Conservation (phyloP, 345 rosid genomes). For the Sisymbrium irio region DNA sequence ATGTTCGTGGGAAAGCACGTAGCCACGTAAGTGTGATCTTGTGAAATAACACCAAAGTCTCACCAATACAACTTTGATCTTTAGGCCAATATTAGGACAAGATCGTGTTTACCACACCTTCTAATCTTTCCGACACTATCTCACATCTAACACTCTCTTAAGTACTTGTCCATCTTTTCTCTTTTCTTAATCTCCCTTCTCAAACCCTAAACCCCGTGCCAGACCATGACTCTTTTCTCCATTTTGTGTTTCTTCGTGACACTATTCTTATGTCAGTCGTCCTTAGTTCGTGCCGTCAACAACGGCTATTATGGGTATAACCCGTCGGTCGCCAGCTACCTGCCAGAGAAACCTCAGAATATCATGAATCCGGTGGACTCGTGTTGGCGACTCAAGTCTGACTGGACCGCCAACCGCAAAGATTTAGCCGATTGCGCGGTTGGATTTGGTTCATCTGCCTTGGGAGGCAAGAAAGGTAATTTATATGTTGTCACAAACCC, state of each 20-base stretch:
- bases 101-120: slow-evolving; percentile 38
- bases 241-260: slow-evolving; percentile 1
- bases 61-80: slow-evolving; percentile 33
- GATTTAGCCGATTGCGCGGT: slow-evolving; percentile 67
- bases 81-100: slow-evolving; percentile 25
- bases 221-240: slow-evolving; percentile 16
- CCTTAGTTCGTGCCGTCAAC: slow-evolving; percentile 5
- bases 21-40: slow-evolving; percentile 27
- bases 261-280: slow-evolving; percentile 18
- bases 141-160: slow-evolving; percentile 25
- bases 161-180: slow-evolving; percentile 27
- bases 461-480: slow-evolving; percentile 74
- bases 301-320: slow-evolving; percentile 32
- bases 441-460: slow-evolving; percentile 72
- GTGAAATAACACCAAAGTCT: slow-evolving; percentile 25
- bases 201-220: slow-evolving; percentile 2
- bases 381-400: slow-evolving; percentile 69
- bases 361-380: slow-evolving; percentile 66
- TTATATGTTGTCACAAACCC: slow-evolving; percentile 63
- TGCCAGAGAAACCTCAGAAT: slow-evolving; percentile 24
- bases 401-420: slow-evolving; percentile 70
- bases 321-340: slow-evolving; percentile 29
- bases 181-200: background rate
- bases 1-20: slow-evolving; percentile 33
- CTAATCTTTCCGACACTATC: slow-evolving; percentile 33